Base-by-base conservation (phyloP, 768 basidiomycete genomes). In the Rhodotorula sphaerocarpa region DNA sequence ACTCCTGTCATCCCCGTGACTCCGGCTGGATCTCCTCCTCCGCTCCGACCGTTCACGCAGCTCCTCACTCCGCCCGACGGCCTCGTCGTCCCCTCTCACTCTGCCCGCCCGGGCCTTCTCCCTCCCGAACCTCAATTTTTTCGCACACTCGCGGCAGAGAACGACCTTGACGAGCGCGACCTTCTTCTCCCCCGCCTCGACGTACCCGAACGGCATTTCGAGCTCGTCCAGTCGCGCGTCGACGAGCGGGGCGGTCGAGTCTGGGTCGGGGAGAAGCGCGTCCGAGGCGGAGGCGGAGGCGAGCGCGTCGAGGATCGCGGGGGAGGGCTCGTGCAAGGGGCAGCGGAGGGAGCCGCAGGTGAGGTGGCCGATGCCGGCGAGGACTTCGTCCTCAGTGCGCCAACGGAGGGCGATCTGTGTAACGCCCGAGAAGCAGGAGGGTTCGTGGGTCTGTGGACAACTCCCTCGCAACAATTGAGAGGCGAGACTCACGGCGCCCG, bases 271-370 rank as follows among this genome's bases (percentile, higher is more conserved):
- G 3, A 33, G 21, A 11, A 14, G n/a, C 27, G 18, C 55, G 10
- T 41, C 44, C 20, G 39, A 15, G 20, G 25, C 18, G 53, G 41
- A 39, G 20, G 41, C n/a, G 45, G 9, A 7, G 27, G 14, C 34
- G 55, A 57, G 50, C 14, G 44, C 28, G 42, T 41, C 51, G 31
- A 51, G 31, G 30, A 50, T 18, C 3, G n/a, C 36, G 25, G 43
- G 57, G 4, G 73, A 69, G 0, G 77, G 73, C 53, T 79, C 76
- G 65, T 91, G 86, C 68, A 80, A 80, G 53, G 79, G 76, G 72
- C 93, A 97, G 28, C 91, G 87, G 27, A 88, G 83, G 66, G 92
- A 92, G 2, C 82, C 92, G 71, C 93, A 97, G 0, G 88, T 87
- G 6, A 82, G 81, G 74, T 95, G 88, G 5, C 91, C 93, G 5